Evolutionary conservation across 257 asterid species (phyloP).

Genomic region (Solanum etuberosum): DNA sequence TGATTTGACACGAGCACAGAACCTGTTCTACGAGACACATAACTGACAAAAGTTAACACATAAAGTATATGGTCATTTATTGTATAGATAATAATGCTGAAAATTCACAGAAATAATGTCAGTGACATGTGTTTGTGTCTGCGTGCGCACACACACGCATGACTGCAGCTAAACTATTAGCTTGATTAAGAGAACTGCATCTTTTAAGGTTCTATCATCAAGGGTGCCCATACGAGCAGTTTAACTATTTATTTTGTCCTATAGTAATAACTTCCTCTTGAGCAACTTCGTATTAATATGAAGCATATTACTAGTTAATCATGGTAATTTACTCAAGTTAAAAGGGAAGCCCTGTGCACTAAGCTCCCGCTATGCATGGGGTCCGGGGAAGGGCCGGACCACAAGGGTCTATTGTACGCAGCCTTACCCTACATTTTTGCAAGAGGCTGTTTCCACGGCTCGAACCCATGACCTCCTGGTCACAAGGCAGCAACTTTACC

Average conservation of each 20-base stretch:
- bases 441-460: not conserved
- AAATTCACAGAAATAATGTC: not conserved
- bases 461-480: not conserved
- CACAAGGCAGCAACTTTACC: accelerated
- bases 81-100: not conserved
- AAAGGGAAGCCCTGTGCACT: not conserved
- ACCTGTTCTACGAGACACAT: not conserved
- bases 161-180: not conserved
- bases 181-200: not conserved
- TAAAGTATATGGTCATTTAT: not conserved
- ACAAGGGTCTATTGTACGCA: not conserved
- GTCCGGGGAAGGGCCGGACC: not conserved
- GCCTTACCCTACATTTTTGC: not conserved
- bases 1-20: not conserved
- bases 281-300: not conserved
- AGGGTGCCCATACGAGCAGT: not conserved
- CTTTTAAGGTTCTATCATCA: not conserved
- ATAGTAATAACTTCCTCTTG: not conserved
- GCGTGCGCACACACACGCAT: not conserved
- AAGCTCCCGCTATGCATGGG: not conserved
- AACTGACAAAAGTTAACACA: not conserved
- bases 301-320: not conserved
- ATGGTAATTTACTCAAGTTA: not conserved
- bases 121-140: not conserved
- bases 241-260: not conserved